phyloP scores from a whole-genome alignment of 768 basidiomycete genomes.

The Leucosporidium creatinivorum region DNA sequence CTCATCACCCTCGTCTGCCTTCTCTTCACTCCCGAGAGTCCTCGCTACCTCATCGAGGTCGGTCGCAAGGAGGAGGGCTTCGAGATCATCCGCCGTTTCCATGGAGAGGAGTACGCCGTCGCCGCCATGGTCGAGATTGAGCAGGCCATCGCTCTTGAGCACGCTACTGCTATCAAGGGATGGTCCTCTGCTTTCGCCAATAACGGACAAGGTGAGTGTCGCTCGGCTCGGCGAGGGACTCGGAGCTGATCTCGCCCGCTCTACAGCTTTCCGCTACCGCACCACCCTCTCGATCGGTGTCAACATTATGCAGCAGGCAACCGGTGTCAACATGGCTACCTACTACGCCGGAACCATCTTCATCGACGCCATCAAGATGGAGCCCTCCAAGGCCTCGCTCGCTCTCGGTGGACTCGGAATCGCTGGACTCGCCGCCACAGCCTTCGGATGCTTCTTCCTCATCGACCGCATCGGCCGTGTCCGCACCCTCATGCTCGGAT shows the following conservation, averaged over 20 bases:
- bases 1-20: constrained; percentile 32
- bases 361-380: constrained; percentile 19
- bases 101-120: constrained; percentile 30
- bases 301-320: constrained; percentile 31
- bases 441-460: constrained; percentile 32
- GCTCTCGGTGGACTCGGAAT: constrained; percentile 30
- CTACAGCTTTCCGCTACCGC: constrained; percentile 35
- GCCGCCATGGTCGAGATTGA: constrained; percentile 32
- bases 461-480: constrained; percentile 27
- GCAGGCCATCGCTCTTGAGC: constrained; percentile 33
- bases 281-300: constrained; percentile 30
- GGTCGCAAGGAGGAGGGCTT: constrained; percentile 30
- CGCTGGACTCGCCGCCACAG: constrained; percentile 14
- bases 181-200: constrained; percentile 9
- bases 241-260: too few species aligned
- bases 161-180: constrained; percentile 13
- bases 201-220: constrained; percentile 5
- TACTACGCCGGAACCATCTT: constrained; percentile 26
- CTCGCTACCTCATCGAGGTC: constrained; percentile 33
- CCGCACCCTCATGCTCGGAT: constrained; percentile 25
- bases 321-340: constrained; percentile 35
- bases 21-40: constrained; percentile 35
- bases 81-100: constrained; percentile 28
- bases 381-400: constrained; percentile 17
- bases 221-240: too few species aligned